Base-by-base conservation (phyloP, 176 grass and related monocot genomes). In the Triticum aestivum region DNA sequence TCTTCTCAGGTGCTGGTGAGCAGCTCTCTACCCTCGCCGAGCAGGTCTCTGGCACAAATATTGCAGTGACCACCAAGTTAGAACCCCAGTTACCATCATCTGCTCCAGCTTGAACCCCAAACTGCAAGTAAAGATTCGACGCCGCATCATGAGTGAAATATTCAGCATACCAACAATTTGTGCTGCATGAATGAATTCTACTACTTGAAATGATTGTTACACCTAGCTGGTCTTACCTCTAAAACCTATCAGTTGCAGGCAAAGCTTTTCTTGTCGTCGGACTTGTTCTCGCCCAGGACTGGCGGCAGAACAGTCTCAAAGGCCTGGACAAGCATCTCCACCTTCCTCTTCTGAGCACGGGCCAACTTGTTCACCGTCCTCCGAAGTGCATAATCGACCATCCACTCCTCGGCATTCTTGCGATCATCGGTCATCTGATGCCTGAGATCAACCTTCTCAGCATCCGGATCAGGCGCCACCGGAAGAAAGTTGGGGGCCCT, bases 351-450 rank as follows among this genome's bases (percentile, higher is more conserved):
- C 83, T 95, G 86, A 26, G 85, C 94, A 17, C 88, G 87, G 5
- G 82, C 90, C 9, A 99, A 61, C 30, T 91, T 91, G 32, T 81
- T 89, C 20, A 99, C 94, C 0, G 87, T 81, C 83, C 87, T 96
- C 72, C 87, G 83, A 62, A 99, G 92, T 9, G 92, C 94, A 37
- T 94, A 96, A 64, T 99, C 97, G 5, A 99, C 87, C 97, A 96
- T 91, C 90, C 90, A 99, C 30, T 99, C 94, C 90, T 99, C 97
- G 0, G 92, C 85, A 34, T 88, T 89, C 78, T 91, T 99, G 2
- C 87, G 93, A 38, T 96, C 92, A 81, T 87, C 92, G 61, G 81
- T 52, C 47, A 30, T 75, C 67, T 93, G 90, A 79, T 93, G 94
- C 83, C 83, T 96, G 87, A 99, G 90, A 52, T 94, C 89, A 59